Evolutionary conservation across 2,329 filamentous ascomycete species (phyloP), one percentile per base, ranked within the genome.

Genomic region (Paecilomyces sp.): DNA sequence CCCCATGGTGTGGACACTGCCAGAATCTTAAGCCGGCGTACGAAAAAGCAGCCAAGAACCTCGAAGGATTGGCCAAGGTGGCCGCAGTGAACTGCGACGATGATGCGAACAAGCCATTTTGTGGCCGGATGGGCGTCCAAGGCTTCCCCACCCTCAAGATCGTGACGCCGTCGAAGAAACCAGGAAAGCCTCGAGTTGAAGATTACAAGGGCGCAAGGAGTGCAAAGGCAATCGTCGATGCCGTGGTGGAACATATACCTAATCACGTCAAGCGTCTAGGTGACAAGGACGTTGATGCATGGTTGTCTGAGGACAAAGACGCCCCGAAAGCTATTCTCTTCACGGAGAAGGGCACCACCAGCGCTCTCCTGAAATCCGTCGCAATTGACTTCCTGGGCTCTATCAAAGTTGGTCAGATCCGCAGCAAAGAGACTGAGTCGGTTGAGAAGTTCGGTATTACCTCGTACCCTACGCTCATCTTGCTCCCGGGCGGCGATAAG

Each of bases 131-230:
- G 85, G 93, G 92, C 58, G 85, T 99, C 5, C 83, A 96, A 77
- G 94, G 94, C 60, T 99, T 97, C 78, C 94, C 94, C 0, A 97
- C 94, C 0, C 81, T 99, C 64, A 99, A 99, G 82, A 93, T 96
- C 55, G 86, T 97, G 57, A 87, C 86, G 24, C 94, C 94, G 0
- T 86, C 89, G 64, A 91, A 91, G 79, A 95, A 92, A 76, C 78
- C 83, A 33, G 88, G 88, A 60, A 89, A 86, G 70, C 93, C 94
- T 1, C 82, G 85, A 3, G 86, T 97, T 7, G 92, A 97, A 74
- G 92, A 97, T 72, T 99, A 99, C 77, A 84, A 94, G 61, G 94
- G 94, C 13, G 80, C 85, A 12, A 86, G 94, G 62, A 88, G 83
- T 3, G 90, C 92, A n/a, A 92, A 91, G 70, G 90, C 79, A 58